Base-by-base conservation (phyloP, 2,329 filamentous ascomycete genomes). In the Stachybotrys chartarum region DNA sequence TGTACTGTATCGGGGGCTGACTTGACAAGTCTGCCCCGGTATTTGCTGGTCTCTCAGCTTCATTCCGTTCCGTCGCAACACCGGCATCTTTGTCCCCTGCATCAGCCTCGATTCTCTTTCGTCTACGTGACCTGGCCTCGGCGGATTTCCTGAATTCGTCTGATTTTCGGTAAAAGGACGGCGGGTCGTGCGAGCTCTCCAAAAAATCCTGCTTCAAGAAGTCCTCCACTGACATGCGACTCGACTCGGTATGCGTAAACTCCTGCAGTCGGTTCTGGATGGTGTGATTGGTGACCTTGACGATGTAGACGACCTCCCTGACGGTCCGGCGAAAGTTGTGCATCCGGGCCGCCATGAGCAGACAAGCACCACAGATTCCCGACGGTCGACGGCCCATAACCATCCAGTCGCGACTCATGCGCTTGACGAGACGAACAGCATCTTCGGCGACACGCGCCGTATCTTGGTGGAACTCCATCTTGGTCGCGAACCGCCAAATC, bases 361-460 rank as follows among this genome's bases (percentile, higher is more conserved):
- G 81, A 61, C 92, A 96, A 12, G 94, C 94, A 58, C 94, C 94
- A 69, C 92, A 97, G 54, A 97, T 87, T 61, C 94, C 94, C 7
- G 93, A 93, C 16, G 94, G 94, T 46, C 94, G 87, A 65, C 94
- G 88, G 63, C 94, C 94, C 68, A 92, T 91, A 50, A 92, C 87
- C 84, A 99, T 97, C 92, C 94, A 97, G 73, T 99, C 94, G 54
- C 90, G 81, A 61, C 90, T 92, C 94, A 99, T 97, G 58, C 94
- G 87, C 69, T 88, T 86, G 55, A 96, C 86, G 53, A 99, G 87
- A 54, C 88, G 85, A 55, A 92, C 86, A 7, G 94, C 94, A 65
- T 97, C 91, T 62, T 89, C 84, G 47, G 91, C 92, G 14, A 99
- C 91, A 62, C 88, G 88, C 68, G 88, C 86, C 16, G 88, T 92